These are phyloP conservation scores for Trichosporon ovoides DNA, from an alignment of 1,284 basidiomycete genomes.

Conservation along the genomic window DNA sequence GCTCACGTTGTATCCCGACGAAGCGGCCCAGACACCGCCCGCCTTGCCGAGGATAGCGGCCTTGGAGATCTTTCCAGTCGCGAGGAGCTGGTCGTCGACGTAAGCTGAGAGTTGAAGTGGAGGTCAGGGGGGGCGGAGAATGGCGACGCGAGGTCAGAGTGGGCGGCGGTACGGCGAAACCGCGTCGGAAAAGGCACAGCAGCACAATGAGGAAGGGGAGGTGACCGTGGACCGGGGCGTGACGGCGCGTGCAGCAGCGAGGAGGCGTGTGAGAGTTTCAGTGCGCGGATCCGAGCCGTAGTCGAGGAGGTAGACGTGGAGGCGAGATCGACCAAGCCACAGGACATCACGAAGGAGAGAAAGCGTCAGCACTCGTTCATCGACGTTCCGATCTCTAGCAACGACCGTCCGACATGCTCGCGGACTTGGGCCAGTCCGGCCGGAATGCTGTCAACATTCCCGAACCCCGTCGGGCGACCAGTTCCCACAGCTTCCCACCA, in stretches of 20 bases:
- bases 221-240: no score
- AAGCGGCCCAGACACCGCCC: conserved; percentile 83
- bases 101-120: conserved; percentile 56
- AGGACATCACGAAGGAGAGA: background rate
- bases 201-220: no score
- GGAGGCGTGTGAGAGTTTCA: no score
- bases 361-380: background rate
- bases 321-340: background rate
- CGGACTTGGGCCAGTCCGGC: no score
- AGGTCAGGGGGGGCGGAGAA: background rate
- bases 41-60: conserved; percentile 81
- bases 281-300: background rate
- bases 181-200: no score
- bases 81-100: conserved; percentile 80
- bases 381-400: background rate
- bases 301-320: background rate
- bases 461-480: background rate
- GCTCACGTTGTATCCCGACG: conserved; percentile 66
- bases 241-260: no score
- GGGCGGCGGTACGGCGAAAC: background rate
- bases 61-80: conserved; percentile 64
- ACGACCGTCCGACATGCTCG: no score
- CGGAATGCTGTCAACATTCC: background rate
- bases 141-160: background rate
- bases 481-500: background rate